Base-by-base conservation (phyloP, 169 alveolate species). In the Plasmodium malariae region DNA sequence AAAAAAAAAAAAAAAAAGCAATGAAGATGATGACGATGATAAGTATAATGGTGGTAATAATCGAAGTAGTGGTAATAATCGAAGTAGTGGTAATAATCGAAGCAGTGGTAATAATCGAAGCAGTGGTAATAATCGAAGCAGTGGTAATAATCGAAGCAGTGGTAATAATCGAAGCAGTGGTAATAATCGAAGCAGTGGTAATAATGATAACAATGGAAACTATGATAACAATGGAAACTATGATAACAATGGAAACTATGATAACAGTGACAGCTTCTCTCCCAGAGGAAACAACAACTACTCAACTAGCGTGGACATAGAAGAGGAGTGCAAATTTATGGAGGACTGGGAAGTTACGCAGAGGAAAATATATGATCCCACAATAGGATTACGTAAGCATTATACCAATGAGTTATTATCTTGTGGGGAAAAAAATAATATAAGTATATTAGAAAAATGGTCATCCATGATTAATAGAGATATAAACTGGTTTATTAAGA, bases 401-500 rank as follows among this genome's bases (percentile, higher is more conserved):
- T 83, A 83, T 43, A 68, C 91, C 12, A 83, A 83, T 11, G 91
- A 83, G 37, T 45, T 83, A 36, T 60, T 83, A 26, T 83, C 91
- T 36, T 83, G 91, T 67, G 91, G 91, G 2, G 91, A 83, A 83
- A 83, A 83, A 32, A 65, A 83, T 32, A 83, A 83, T 71, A 37
- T 68, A 49, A 34, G 91, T 0, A 70, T 83, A 17, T 49, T 83
- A 43, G 85, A 74, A 32, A 92, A 92, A 40, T 92, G 95, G 95
- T 89, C 74, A 24, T 89, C 93, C 1, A 92, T 92, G 95, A 69
- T 76, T 48, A 57, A 57, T 37, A 92, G 92, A 43, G 93, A 92
- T 30, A 73, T 92, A 17, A 88, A 78, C 28, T 86, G 92, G 86
- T 92, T 92, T 71, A 78, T 59, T n/a, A 87, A 74, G 26, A 65